phyloP scores from a whole-genome alignment of 2,329 filamentous ascomycete species.

The Colletotrichum caudatum region DNA sequence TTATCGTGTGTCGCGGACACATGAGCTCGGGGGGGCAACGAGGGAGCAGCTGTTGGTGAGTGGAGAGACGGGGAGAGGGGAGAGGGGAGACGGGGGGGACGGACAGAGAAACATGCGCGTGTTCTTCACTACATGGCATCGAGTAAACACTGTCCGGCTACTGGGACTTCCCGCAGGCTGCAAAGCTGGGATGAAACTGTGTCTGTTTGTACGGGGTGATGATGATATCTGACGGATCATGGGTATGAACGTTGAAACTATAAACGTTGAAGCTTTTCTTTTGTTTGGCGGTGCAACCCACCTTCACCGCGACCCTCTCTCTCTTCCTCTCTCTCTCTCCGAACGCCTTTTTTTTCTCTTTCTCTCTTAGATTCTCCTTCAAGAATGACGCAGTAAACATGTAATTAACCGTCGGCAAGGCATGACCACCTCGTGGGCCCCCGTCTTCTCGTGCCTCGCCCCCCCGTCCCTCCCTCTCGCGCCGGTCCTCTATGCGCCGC shows the following conservation, averaged over 20 bases:
- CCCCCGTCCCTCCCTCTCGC: no score
- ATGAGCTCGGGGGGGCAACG: background rate
- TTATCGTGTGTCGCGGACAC: background rate
- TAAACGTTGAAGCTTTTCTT: constrained; percentile 6
- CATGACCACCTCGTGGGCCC: no score
- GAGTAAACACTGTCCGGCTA: background rate
- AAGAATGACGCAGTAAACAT: constrained; percentile 20
- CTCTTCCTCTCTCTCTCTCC: background rate
- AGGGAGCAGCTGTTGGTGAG: background rate
- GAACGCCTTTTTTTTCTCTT: background rate
- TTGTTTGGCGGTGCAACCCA: background rate
- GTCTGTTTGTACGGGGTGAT: background rate
- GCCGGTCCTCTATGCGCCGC: background rate
- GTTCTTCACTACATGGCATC: background rate
- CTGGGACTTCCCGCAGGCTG: background rate
- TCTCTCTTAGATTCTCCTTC: background rate
- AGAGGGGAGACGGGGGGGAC: no score
- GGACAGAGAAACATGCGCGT: background rate
- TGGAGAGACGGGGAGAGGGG: background rate
- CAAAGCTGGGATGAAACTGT: background rate
- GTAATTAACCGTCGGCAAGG: background rate
- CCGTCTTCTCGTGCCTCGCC: background rate
- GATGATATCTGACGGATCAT: background rate
- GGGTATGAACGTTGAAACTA: constrained; percentile 15
- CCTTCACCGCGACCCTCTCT: background rate